Evolutionary conservation across 768 basidiomycete species (phyloP).

Genomic region (Asterophora lycoperdoides): DNA sequence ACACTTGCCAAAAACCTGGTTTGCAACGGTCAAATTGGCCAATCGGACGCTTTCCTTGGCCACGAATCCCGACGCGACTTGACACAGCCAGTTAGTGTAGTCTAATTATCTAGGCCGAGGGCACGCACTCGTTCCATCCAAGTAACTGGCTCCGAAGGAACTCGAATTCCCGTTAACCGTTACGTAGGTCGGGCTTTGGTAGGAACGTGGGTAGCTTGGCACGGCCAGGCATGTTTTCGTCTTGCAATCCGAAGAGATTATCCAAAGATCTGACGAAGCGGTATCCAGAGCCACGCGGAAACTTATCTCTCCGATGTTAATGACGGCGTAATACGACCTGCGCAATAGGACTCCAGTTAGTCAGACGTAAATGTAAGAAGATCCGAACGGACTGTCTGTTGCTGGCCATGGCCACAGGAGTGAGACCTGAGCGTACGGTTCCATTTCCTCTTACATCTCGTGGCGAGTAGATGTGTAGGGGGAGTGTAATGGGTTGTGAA

Average conservation of each 20-base stretch:
- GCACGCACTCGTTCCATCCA: conserved; percentile 63
- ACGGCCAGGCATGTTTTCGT: conserved; percentile 49
- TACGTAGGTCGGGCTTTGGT: conserved; percentile 61
- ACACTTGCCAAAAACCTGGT: conserved; percentile 65
- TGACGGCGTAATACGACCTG: conserved; percentile 66
- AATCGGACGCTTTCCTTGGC: conserved; percentile 60
- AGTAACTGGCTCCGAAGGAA: conserved; percentile 54
- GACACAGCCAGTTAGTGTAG: background rate
- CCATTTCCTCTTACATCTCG: conserved; percentile 24
- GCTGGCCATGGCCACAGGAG: conserved; percentile 39
- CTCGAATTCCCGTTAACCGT: conserved; percentile 60
- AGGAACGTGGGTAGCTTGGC: conserved; percentile 69
- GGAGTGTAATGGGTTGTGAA: conserved; percentile 27
- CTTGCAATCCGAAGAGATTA: conserved; percentile 59
- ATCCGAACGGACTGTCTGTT: conserved; percentile 39
- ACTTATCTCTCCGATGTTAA: conserved; percentile 56
- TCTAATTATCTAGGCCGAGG: background rate
- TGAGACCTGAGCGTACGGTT: conserved; percentile 36
- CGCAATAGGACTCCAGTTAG: conserved; percentile 5
- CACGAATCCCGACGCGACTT: conserved; percentile 68
- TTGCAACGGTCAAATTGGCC: conserved; percentile 53
- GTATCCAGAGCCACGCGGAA: conserved; percentile 75
- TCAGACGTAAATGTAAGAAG: background rate
- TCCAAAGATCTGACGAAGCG: conserved; percentile 70
- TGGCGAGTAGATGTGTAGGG: conserved; percentile 19